Evolutionary conservation across 306 rosid species (phyloP).

Genomic region (Acmispon strigosus): DNA sequence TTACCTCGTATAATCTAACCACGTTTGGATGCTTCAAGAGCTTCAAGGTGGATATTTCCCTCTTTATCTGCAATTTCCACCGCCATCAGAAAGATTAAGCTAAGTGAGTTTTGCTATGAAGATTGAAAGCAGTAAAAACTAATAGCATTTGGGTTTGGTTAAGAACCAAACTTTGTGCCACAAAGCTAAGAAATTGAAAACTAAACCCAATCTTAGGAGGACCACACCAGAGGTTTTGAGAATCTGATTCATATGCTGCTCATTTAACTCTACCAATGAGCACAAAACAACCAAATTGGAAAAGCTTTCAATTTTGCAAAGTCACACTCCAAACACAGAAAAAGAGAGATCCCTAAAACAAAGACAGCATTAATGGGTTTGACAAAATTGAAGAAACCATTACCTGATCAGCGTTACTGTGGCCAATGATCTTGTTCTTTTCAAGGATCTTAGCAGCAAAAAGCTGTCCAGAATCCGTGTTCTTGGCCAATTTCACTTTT

Average conservation of each 20-base stretch:
- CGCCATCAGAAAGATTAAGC: background rate
- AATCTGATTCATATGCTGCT: background rate
- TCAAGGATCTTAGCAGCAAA: slow-evolving; percentile 74
- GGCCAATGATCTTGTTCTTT: slow-evolving; percentile 49
- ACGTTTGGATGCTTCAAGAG: slow-evolving; percentile 76
- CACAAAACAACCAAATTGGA: background rate
- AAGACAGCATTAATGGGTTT: background rate
- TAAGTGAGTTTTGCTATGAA: background rate
- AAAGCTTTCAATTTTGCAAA: background rate
- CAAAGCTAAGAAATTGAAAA: background rate
- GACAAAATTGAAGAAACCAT: background rate
- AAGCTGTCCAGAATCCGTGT: slow-evolving; percentile 37
- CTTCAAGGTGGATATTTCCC: slow-evolving; percentile 78
- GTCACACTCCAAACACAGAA: background rate
- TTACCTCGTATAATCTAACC: slow-evolving; percentile 79
- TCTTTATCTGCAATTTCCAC: slow-evolving; percentile 54
- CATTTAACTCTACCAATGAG: background rate
- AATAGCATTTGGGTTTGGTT: too few species aligned
- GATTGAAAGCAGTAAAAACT: too few species aligned
- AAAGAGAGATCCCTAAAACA: background rate
- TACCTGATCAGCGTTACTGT: slow-evolving; percentile 71
- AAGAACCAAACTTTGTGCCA: too few species aligned
- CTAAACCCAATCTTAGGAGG: background rate
- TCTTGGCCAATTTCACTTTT: slow-evolving; percentile 61
- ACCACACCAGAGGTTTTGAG: background rate